Evolutionary conservation across 2,329 filamentous ascomycete species (phyloP), one percentile per base, ranked within the genome.

Genomic region (Cladosporium phlei): DNA sequence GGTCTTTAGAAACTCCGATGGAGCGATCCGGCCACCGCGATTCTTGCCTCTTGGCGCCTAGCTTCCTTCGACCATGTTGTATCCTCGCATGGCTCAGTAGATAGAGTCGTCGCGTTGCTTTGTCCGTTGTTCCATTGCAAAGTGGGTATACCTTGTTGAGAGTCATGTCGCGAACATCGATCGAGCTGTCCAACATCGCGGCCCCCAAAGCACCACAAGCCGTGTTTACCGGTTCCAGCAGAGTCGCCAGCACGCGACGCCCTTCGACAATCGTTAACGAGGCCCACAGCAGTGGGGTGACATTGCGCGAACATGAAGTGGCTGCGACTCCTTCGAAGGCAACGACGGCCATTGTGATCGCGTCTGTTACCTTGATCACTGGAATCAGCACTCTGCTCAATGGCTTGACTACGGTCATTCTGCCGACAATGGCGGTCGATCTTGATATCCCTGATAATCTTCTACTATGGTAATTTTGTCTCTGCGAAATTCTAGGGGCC

Each of bases 381-480:
- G 53, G 49, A 2, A 52, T 56, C 10, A 51, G 48, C 17, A 50
- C 54, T 37, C 46, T 58, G 25, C 44, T 56, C 17, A 69, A 66
- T 48, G 70, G 70, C 2, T 43, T 70, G 43, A 65, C 72, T 22
- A 68, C 66, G 2, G 65, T 73, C 19, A 68, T 65, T 2, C 58
- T 72, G 4, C 70, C 70, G 1, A 59, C 63, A 2, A 72, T 74
- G 34, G 69, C 67, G 3, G 54, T 49, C 11, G 63, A 67, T 19
- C 52, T 70, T 2, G 34, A 51, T 5, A 55, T 70, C 5, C 55
- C 52, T 2, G 38, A 50, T 12, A 47, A 49, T 16, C 47, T 63
- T 8, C 34, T 56, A 10, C 46, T 63, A 30, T 63, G 60, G 60
- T 58, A 38, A 30, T 39, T 0, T 11, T 38, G 3, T 17, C 20